Evolutionary conservation across 192 early-diverging fungal genomes (phyloP).

Genomic region (Backusella psychrophila): DNA sequence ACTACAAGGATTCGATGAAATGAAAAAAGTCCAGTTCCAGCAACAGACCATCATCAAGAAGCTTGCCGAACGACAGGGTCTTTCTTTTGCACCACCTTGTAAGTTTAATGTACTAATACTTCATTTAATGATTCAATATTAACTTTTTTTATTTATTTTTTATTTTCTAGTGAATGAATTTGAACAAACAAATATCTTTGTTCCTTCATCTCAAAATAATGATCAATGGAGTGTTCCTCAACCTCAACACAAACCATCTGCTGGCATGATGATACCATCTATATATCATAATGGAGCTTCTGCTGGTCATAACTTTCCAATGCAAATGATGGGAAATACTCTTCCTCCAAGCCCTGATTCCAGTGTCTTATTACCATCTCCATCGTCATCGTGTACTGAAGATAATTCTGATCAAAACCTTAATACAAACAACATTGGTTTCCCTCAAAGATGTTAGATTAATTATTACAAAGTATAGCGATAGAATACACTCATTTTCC

Average conservation of each 20-base stretch:
- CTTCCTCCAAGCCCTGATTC: constrained; percentile 7
- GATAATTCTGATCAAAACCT: neutral
- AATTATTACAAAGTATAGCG: neutral
- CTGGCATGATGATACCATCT: neutral
- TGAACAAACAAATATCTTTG: neutral
- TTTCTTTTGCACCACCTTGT: neutral
- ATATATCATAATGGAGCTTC: neutral
- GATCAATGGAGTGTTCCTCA: neutral
- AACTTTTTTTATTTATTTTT: neutral
- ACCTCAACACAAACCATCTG: neutral
- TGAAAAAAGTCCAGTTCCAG: constrained; percentile 7
- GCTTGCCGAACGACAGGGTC: neutral
- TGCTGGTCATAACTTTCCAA: neutral
- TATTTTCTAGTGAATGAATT: constrained; percentile 1
- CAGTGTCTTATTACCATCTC: neutral
- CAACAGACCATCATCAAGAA: neutral
- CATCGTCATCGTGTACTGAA: neutral
- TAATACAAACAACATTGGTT: neutral
- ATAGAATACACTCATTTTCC: neutral
- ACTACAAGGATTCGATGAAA: constrained; percentile 1
- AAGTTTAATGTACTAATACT: neutral
- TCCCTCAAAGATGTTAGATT: neutral
- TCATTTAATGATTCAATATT: neutral
- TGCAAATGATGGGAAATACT: neutral
- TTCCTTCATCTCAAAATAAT: neutral